Conservation (phyloP, 116 monocot species). For the Phalaenopsis hybrid region DNA sequence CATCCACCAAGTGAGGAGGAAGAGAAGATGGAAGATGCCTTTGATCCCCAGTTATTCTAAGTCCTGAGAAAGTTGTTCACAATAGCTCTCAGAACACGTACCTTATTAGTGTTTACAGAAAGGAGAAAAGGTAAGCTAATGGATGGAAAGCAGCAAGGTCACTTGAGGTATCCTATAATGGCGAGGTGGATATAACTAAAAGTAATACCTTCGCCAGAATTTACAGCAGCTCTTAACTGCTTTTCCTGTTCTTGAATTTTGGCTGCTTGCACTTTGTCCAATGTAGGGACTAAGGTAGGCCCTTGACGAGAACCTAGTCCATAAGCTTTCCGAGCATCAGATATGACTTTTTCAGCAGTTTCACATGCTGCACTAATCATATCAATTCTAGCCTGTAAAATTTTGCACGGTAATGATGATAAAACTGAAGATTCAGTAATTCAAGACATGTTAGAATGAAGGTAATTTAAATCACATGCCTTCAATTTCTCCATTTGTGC, state of each 20-base stretch:
- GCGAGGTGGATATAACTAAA: background rate
- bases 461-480: conserved; percentile 20
- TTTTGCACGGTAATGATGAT: conserved; percentile 4
- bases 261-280: conserved; percentile 86
- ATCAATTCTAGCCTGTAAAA: conserved; percentile 79
- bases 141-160: background rate
- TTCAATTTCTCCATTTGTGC: conserved; percentile 93
- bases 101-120: background rate
- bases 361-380: conserved; percentile 89
- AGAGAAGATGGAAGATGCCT: conserved; percentile 68
- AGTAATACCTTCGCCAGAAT: conserved; percentile 85
- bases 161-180: background rate
- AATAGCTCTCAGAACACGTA: background rate
- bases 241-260: conserved; percentile 98
- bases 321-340: conserved; percentile 78
- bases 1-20: conserved; percentile 82
- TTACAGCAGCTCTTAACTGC: conserved; percentile 66
- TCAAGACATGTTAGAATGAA: background rate
- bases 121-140: background rate
- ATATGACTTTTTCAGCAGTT: conserved; percentile 89
- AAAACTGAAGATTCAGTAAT: background rate
- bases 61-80: conserved; percentile 38
- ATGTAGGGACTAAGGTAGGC: conserved; percentile 51
- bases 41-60: conserved; percentile 61
- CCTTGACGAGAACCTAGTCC: conserved; percentile 84